These are phyloP conservation scores for Leishmania major DNA, from an alignment of 208 protist species.

Conservation along the genomic window DNA sequence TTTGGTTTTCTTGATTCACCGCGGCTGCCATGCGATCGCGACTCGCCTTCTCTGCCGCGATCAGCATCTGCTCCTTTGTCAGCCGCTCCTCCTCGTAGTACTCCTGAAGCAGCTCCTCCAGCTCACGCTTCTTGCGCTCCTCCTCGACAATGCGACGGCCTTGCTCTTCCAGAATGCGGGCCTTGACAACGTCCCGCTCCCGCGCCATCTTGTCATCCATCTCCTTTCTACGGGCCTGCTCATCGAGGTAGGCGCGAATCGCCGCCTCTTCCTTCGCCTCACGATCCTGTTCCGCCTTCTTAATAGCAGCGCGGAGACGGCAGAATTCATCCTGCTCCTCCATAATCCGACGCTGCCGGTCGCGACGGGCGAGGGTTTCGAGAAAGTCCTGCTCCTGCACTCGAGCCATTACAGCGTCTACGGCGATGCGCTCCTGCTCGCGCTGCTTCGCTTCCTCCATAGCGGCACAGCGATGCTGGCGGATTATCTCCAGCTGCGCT, in stretches of 20 bases:
- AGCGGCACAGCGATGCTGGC: conserved; percentile 56
- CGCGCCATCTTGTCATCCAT: conserved; percentile 67
- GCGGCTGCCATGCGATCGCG: conserved; percentile 68
- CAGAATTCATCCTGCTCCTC: conserved; percentile 86
- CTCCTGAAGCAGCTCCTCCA: conserved; percentile 85
- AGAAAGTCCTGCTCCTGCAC: conserved; percentile 88
- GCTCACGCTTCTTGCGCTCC: conserved; percentile 80
- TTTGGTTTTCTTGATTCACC: conserved; percentile 70
- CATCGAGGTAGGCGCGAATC: conserved; percentile 77
- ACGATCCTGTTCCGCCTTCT: conserved; percentile 75
- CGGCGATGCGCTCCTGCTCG: conserved; percentile 84
- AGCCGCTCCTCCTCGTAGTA: conserved; percentile 91
- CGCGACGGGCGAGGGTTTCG: conserved; percentile 59
- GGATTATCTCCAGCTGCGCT: conserved; percentile 79
- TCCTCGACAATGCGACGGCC: conserved; percentile 81
- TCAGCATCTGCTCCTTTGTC: conserved; percentile 72
- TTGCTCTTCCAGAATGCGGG: conserved; percentile 83
- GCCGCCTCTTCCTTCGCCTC: conserved; percentile 82
- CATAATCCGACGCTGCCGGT: conserved; percentile 77
- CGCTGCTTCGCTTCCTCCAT: conserved; percentile 62
- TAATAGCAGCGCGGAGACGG: conserved; percentile 66
- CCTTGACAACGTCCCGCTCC: conserved; percentile 79
- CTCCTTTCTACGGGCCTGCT: conserved; percentile 75
- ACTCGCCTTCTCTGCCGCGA: conserved; percentile 66
- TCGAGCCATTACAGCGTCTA: conserved; percentile 86